These are phyloP conservation scores for Magnusiomyces magnusii DNA, from an alignment of 1,139 yeast species.

Conservation along the genomic window DNA sequence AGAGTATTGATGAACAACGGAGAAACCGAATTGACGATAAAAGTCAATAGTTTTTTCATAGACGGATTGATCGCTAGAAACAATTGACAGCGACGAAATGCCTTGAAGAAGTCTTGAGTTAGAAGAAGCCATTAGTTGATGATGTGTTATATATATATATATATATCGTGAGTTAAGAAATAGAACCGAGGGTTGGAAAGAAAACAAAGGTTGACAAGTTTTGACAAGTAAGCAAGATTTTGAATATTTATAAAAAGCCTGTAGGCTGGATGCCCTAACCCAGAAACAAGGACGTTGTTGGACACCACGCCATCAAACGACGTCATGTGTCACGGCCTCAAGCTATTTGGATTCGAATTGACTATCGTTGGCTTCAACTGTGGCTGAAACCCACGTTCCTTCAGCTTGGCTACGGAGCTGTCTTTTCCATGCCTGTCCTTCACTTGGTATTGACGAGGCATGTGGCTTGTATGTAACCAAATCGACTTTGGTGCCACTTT, in stretches of 20 bases:
- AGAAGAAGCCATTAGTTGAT: not conserved
- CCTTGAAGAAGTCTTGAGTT: constrained; percentile 22
- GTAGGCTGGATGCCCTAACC: not conserved
- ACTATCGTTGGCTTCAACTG: no score
- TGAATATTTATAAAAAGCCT: not conserved
- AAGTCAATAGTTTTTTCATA: constrained; percentile 44
- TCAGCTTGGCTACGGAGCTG: no score
- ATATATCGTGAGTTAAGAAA: not conserved
- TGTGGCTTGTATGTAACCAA: no score
- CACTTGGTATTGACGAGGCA: no score
- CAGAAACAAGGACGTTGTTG: no score
- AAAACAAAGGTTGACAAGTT: not conserved
- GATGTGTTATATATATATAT: not conserved
- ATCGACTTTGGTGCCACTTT: no score
- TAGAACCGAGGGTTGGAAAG: not conserved
- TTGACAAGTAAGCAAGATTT: not conserved
- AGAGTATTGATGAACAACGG: constrained; percentile 40
- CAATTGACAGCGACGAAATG: constrained; percentile 46
- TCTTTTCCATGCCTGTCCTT: no score
- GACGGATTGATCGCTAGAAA: constrained; percentile 43
- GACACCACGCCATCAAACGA: no score
- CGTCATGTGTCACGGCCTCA: no score
- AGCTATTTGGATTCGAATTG: no score
- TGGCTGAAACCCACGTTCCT: no score
- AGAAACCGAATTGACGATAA: constrained; percentile 53